phyloP scores from a whole-genome alignment of 805 yeast genomes.

The Metschnikowia picachoensis region DNA sequence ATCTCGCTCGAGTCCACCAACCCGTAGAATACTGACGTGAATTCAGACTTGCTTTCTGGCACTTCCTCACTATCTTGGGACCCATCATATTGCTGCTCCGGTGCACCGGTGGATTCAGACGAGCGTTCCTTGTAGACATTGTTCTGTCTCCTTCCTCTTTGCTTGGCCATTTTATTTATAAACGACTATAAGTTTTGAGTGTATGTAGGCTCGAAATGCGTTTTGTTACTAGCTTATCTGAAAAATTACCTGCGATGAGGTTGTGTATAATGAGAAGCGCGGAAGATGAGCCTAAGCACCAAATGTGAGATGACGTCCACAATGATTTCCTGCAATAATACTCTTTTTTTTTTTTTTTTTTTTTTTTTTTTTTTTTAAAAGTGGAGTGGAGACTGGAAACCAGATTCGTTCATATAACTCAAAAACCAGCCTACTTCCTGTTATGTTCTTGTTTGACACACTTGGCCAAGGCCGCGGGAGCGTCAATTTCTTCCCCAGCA shows the following conservation, averaged over 20 bases:
- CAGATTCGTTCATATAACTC: too few species aligned
- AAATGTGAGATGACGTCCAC: not conserved
- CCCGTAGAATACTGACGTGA: constrained; percentile 65
- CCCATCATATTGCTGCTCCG: not conserved
- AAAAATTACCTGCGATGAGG: constrained; percentile 10
- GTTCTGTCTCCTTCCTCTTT: constrained; percentile 43
- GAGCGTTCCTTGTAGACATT: constrained; percentile 23
- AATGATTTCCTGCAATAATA: too few species aligned
- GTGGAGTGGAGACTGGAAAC: too few species aligned
- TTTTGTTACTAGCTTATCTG: not conserved
- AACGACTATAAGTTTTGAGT: not conserved
- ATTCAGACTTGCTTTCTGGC: constrained; percentile 13
- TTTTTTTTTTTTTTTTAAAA: too few species aligned
- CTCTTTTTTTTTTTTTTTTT: too few species aligned
- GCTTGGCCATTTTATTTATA: constrained; percentile 20
- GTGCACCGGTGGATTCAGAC: not conserved
- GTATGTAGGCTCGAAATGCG: too few species aligned
- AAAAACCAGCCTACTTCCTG: too few species aligned
- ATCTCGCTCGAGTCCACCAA: constrained; percentile 77
- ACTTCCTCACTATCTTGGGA: not conserved
- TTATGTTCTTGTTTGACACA: too few species aligned
- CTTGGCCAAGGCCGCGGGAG: too few species aligned
- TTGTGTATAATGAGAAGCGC: constrained; percentile 3
- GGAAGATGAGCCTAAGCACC: too few species aligned
- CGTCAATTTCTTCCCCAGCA: too few species aligned